Evolutionary conservation across 2,329 filamentous ascomycete species (phyloP).

Genomic region (Curvularia eragrostidis): DNA sequence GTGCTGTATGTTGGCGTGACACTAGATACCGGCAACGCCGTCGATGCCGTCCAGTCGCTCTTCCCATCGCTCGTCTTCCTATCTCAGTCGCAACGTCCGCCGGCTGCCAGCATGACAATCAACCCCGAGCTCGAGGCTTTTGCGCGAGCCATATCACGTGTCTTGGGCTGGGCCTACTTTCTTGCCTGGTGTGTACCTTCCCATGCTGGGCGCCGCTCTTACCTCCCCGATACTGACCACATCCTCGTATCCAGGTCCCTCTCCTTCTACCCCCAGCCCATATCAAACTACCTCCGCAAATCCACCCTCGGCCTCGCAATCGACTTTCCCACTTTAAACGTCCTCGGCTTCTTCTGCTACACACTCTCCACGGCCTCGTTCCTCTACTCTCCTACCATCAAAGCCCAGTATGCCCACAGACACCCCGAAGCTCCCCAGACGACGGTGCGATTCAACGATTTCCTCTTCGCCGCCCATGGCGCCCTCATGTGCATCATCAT

Average conservation of each 20-base stretch:
- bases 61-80: conserved; percentile 7
- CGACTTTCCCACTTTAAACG: conserved; percentile 83
- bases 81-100: not conserved
- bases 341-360: conserved; percentile 76
- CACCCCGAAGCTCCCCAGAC: conserved; percentile 76
- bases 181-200: conserved; percentile 38
- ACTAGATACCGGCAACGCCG: conserved; percentile 1
- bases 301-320: conserved; percentile 85
- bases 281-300: conserved; percentile 77
- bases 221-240: not conserved
- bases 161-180: conserved; percentile 49
- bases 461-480: conserved; percentile 85
- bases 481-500: conserved; percentile 73
- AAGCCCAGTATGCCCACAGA: conserved; percentile 81
- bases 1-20: not conserved
- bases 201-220: not conserved
- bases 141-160: conserved; percentile 42
- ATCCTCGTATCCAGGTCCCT: conserved; percentile 64
- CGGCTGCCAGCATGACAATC: conserved; percentile 4
- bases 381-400: conserved; percentile 78
- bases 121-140: conserved; percentile 34
- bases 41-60: conserved; percentile 2
- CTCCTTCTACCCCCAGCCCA: conserved; percentile 90
- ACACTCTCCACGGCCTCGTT: conserved; percentile 76
- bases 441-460: conserved; percentile 88